Base-by-base conservation (phyloP, 345 rosid species). In the Moringa oleifera region DNA sequence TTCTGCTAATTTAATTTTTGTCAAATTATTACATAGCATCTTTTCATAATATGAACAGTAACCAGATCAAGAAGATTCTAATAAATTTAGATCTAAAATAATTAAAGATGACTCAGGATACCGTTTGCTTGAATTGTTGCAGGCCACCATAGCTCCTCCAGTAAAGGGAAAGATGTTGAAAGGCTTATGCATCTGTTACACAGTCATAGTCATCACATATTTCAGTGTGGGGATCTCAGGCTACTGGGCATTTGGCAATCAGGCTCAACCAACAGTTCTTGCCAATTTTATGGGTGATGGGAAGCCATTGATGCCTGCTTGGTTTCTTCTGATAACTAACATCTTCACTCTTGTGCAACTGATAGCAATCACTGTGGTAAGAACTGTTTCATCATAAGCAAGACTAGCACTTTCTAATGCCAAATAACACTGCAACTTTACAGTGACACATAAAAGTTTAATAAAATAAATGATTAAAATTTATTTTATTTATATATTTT, bases 91-190 rank as follows among this genome's bases (percentile, higher is more conserved):
- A n/a, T n/a, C n/a, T n/a, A n/a, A n/a, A n/a, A n/a, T n/a, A n/a
- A n/a, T n/a, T n/a, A n/a, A n/a, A n/a, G n/a, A n/a, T n/a, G n/a
- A n/a, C n/a, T n/a, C n/a, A n/a, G n/a, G n/a, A n/a, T n/a, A n/a
- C n/a, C n/a, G n/a, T n/a, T n/a, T n/a, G n/a, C n/a, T n/a, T n/a
- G n/a, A n/a, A n/a, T n/a, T n/a, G n/a, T n/a, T n/a, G n/a, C n/a
- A 77, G 85, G 84, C 88, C 63, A 83, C 91, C 1, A 50, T 85
- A 33, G 86, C 83, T 17, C 76, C 83, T 2, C 88, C 85, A 0
- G 83, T 81, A 13, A 75, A 79, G 68, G 91, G 86, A 22, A 83
- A 85, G 75, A 81, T 83, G 88, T 79, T 81, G 53, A 85, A 79
- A 69, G 91, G 86, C 18, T 58, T 81, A 20, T 77, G 81, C 55